Percentiles rank a stretch among this genome's conserved stretches.
These are phyloP conservation scores for Apiospora aurea DNA, from an alignment of 2,329 filamentous ascomycete species.

Conservation along the genomic window DNA sequence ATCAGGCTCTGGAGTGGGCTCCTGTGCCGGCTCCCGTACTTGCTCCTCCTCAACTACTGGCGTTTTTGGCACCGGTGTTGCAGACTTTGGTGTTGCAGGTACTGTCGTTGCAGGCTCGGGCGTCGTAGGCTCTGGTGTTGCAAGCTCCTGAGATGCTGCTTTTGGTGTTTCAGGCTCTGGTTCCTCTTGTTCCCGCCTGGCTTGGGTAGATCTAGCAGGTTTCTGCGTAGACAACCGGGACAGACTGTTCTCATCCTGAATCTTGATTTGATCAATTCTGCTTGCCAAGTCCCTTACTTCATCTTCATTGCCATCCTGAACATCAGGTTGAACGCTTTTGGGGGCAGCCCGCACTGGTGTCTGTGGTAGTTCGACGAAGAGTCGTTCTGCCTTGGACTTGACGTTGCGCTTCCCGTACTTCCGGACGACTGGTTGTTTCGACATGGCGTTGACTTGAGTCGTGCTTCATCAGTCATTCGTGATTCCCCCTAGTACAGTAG, in stretches of 20 bases:
- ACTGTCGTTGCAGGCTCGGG: background rate
- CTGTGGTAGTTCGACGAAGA: conserved; percentile 60
- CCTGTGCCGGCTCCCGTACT: conserved; percentile 29
- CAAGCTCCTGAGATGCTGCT: background rate
- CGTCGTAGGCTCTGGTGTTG: background rate
- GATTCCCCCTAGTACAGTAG: background rate
- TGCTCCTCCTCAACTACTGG: conserved; percentile 5
- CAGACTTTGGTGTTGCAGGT: conserved; percentile 27
- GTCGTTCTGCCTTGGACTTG: conserved; percentile 53
- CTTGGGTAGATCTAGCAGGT: conserved; percentile 27
- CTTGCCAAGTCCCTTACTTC: conserved; percentile 44
- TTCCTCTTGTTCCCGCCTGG: conserved; percentile 2
- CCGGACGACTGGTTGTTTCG: conserved; percentile 50
- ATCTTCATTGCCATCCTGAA: conserved; percentile 34
- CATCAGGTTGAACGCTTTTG: conserved; percentile 25
- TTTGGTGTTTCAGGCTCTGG: background rate
- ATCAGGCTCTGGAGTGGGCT: conserved; percentile 25
- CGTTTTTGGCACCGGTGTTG: background rate
- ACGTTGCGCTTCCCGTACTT: conserved; percentile 60
- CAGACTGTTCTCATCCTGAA: conserved; percentile 36
- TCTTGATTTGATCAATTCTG: conserved; percentile 38
- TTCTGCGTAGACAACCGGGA: conserved; percentile 29
- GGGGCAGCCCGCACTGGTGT: conserved; percentile 50
- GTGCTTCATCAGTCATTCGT: background rate
- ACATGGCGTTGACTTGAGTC: conserved; percentile 46